A percentile compares a stretch with the other conserved stretches of the same genome.
Conservation (phyloP, 2,329 filamentous ascomycete species). For the Aspergillus piperis region DNA sequence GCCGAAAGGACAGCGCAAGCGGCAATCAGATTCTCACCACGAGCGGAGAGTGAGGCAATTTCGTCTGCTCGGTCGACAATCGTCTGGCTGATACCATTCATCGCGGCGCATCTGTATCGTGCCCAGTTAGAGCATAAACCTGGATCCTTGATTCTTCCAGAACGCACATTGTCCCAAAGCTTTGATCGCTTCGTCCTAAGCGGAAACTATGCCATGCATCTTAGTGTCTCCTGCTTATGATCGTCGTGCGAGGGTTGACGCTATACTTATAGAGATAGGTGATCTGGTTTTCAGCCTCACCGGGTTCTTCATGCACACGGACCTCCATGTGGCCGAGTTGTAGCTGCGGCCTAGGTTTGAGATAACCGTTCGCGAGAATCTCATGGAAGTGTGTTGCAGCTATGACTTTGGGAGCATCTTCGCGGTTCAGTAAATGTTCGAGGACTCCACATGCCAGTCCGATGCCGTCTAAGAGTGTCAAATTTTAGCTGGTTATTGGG, state of each 20-base stretch:
- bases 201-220: conserved; percentile 44
- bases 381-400: conserved; percentile 66
- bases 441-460: conserved; percentile 65
- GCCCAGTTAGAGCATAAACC: background rate
- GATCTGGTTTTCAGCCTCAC: conserved; percentile 54
- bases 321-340: conserved; percentile 63
- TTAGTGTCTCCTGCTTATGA: background rate
- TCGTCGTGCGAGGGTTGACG: background rate
- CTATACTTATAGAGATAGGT: conserved; percentile 67
- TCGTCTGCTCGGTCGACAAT: conserved; percentile 76
- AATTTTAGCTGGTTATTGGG: background rate
- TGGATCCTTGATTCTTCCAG: background rate
- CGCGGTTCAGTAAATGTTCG: conserved; percentile 55
- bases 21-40: conserved; percentile 73
- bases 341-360: conserved; percentile 49
- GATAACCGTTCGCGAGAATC: conserved; percentile 55
- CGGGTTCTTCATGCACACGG: conserved; percentile 45
- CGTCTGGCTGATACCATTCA: conserved; percentile 75
- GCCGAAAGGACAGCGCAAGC: conserved; percentile 68
- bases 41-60: conserved; percentile 66
- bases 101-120: conserved; percentile 66
- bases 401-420: conserved; percentile 59
- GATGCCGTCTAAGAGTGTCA: conserved; percentile 56
- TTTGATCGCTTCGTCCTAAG: conserved; percentile 70
- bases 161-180: conserved; percentile 71